Evolutionary conservation across 495 filamentous ascomycete genomes (phyloP), one percentile per base, ranked within the genome.

Genomic region (Penicillium flavigenum): DNA sequence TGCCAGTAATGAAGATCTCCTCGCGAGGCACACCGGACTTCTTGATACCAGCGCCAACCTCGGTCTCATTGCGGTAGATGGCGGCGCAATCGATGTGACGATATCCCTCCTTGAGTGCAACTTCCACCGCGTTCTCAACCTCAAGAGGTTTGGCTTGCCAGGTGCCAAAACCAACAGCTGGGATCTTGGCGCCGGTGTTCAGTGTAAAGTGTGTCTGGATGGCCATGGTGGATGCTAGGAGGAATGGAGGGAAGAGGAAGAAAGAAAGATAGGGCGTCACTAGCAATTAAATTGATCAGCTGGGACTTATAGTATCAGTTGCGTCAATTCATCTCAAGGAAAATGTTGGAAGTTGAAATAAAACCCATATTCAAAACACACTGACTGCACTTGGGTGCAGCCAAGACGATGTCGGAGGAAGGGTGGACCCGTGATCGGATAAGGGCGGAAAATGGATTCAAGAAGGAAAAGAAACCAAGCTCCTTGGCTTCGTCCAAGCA

Each of bases 1-100:
- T 94, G 63, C 81, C 81, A 39, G 88, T 92, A 72, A 90, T 85
- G 75, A 86, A 92, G 44, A 92, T 74, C 31, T 88, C 71, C 17
- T 76, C 72, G 32, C 89, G 83, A 0, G 86, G 79, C 3, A 91
- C 69, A 1, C 77, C 76, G 19, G 81, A 75, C 44, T 76, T 70
- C 17, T 73, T 70, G 47, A 94, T 84, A 5, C 86, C 88, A 1
- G 76, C 67, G 2, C 84, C 87, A 26, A 83, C 86, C 9, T 83
- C 78, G 6, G 68, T 79, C 70, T 94, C 88, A 60, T 91, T 92
- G 58, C 77, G 74, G 66, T 94, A 93, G 42, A 72, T 77, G 8
- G 81, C 79, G 0, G 90, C 90, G 22, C 84, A 86, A 70, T 94
- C 90, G 55, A 94, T 71, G 50, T 88, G 87, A 50, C 76, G 74